Percentiles rank a stretch among this genome's conserved stretches.
These are phyloP conservation scores for Saccharum spontaneum DNA, from an alignment of 176 grass and related monocot genomes.

Conservation along the genomic window DNA sequence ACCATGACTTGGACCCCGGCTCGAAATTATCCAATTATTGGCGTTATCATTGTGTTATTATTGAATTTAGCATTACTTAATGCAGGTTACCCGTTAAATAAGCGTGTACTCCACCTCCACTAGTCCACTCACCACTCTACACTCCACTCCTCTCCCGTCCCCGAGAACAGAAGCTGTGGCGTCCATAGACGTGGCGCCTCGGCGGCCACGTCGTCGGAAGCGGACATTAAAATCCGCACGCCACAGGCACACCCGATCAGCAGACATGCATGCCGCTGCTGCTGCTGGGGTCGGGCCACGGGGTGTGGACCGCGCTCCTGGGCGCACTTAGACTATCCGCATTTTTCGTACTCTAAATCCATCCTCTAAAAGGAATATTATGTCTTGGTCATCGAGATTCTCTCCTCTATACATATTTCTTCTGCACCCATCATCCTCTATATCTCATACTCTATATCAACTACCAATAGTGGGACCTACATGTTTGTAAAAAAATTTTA, in stretches of 20 bases:
- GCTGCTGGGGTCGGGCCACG: not conserved
- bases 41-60: slow-evolving; percentile 9
- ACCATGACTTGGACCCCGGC: not conserved
- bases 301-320: not conserved
- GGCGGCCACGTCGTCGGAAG: not conserved
- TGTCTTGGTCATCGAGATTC: too few relatives aligned
- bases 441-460: too few relatives aligned
- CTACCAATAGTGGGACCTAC: too few relatives aligned
- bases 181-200: not conserved
- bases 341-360: too few relatives aligned
- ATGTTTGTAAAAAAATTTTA: too few relatives aligned
- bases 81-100: not conserved
- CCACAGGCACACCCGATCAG: not conserved
- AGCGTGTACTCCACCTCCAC: not conserved
- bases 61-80: slow-evolving; percentile 30
- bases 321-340: not conserved
- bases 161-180: not conserved
- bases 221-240: slow-evolving; percentile 8
- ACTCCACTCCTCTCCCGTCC: not conserved
- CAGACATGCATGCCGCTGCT: not conserved
- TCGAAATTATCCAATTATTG: slow-evolving; percentile 17
- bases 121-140: not conserved
- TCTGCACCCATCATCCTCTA: too few relatives aligned
- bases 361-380: too few relatives aligned
- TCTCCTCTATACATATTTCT: too few relatives aligned